Evolutionary conservation across 106 monocot genomes (phyloP).

Genomic region (Platanthera guangdongensis): DNA sequence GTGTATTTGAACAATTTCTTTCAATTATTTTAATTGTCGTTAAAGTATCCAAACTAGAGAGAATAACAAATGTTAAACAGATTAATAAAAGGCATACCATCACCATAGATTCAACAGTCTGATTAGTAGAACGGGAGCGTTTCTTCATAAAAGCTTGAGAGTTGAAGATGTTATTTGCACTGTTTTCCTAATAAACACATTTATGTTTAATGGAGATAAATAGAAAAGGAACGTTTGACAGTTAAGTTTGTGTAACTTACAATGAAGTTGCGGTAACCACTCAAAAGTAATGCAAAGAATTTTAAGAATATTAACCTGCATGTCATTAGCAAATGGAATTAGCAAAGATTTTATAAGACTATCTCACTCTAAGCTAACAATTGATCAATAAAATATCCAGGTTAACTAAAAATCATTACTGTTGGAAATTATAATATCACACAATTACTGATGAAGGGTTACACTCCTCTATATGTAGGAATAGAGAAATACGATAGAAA

Average conservation of each 20-base stretch:
- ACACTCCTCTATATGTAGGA: too few relatives aligned
- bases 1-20: background rate
- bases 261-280: conserved; percentile 98
- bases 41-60: background rate
- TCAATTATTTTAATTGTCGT: background rate
- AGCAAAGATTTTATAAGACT: background rate
- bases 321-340: conserved; percentile 11
- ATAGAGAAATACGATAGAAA: too few relatives aligned
- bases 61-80: background rate
- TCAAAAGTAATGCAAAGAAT: conserved; percentile 78
- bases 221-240: background rate
- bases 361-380: background rate
- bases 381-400: background rate
- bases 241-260: conserved; percentile 37
- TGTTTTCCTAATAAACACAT: conserved; percentile 51
- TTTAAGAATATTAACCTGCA: conserved; percentile 91
- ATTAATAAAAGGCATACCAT: conserved; percentile 49
- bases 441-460: too few relatives aligned
- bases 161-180: conserved; percentile 66
- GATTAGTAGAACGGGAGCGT: conserved; percentile 80
- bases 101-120: conserved; percentile 68
- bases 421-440: too few relatives aligned
- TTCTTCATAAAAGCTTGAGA: conserved; percentile 96
- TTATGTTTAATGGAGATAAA: background rate
- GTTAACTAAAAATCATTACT: background rate